Evolutionary conservation across 2,329 filamentous ascomycete genomes (phyloP).

Genomic region (Botrytis paeoniae): DNA sequence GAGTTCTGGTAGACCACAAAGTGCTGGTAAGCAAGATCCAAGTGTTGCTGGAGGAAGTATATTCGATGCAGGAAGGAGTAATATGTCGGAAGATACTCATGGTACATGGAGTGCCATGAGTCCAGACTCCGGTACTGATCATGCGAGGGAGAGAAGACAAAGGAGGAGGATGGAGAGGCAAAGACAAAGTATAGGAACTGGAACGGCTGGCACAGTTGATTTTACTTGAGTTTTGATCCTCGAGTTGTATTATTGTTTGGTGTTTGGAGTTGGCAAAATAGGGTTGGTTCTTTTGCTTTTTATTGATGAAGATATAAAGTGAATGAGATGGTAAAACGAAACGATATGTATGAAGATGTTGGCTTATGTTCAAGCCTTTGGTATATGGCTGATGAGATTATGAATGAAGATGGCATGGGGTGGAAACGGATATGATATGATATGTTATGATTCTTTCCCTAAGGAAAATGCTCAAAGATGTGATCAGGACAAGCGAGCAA

Average conservation of each 20-base stretch:
- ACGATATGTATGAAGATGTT: constrained; percentile 10
- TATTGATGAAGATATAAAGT: background rate
- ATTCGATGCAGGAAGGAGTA: constrained; percentile 24
- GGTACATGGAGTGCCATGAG: constrained; percentile 39
- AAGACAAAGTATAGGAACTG: constrained; percentile 35
- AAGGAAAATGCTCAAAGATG: background rate
- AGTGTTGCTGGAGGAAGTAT: constrained; percentile 30
- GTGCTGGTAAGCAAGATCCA: constrained; percentile 15
- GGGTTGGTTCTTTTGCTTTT: background rate
- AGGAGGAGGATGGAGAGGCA: constrained; percentile 54
- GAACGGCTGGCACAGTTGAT: constrained; percentile 14
- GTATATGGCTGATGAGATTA: constrained; percentile 1
- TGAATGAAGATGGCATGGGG: background rate
- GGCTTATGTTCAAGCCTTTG: background rate
- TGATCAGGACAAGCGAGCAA: background rate
- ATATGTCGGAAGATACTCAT: constrained; percentile 34
- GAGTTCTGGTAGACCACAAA: constrained; percentile 30
- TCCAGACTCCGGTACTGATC: constrained; percentile 30
- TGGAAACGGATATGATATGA: background rate
- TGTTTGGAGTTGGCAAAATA: constrained; percentile 8
- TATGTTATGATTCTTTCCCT: background rate
- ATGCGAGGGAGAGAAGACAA: constrained; percentile 51
- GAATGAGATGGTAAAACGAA: background rate
- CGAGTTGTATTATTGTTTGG: constrained; percentile 7
- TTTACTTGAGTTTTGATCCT: constrained; percentile 1